Evolutionary conservation across 345 rosid species (phyloP), one percentile per base, ranked within the genome.

Genomic region (Aurinia saxatilis): DNA sequence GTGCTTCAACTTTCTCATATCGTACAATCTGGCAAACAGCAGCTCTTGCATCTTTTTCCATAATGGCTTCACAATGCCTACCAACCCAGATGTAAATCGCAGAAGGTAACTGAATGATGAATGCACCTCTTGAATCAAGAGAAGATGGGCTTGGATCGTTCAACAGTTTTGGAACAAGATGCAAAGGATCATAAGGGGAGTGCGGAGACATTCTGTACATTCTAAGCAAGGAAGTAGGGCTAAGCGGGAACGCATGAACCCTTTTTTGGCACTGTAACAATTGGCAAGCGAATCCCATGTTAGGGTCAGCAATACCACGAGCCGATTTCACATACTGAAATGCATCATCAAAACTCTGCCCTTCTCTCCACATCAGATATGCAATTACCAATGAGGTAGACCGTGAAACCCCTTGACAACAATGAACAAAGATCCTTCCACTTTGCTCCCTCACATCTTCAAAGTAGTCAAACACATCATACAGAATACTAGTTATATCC

Each of bases 211-310:
- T 77, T 76, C 90, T 84, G 65, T 90, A 90, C 84, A 90, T 82
- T 68, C 99, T 81, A 51, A 95, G 80, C 63, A 95, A 75, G 8
- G 99, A 95, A 77, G 90, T 95, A 18, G 99, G 99, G 61, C 99
- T 95, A 49, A 95, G 86, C 6, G 99, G 99, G 69, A 86, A 81
- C 2, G 97, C 97, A 73, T 86, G 99, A 60, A 95, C 96, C 78
- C 99, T 83, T 75, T 95, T 95, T 48, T 95, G 99, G 78, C 97
- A 95, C 51, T 95, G 97, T 49, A 95, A 60, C 77, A 95, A 70
- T 81, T 95, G 99, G 80, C 97, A 95, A 60, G 99, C 96, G 65
- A 95, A 95, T 34, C 99, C 99, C 99, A 95, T 88, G 71, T 95
- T 95, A 27, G 97, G 99, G 74, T 95, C 99, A 50, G 98, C 96